Evolutionary conservation across 2,329 filamentous ascomycete genomes (phyloP).

Genomic region (Ascochyta rabiei): DNA sequence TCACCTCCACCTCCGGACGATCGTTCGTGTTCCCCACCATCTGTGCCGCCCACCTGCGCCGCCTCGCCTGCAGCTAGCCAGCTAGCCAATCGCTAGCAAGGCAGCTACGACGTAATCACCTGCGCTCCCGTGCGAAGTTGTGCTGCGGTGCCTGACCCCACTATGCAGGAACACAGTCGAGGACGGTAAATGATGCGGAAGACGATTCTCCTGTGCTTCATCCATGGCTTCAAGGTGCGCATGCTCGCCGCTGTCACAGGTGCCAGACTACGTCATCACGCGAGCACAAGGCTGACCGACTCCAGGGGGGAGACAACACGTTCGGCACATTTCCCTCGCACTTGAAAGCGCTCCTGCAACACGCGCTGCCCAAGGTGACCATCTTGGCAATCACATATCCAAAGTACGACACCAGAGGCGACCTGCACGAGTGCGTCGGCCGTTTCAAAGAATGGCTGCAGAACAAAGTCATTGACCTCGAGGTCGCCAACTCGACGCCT

Average conservation of each 20-base stretch:
- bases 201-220: conserved; percentile 80
- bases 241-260: neutral
- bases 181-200: conserved; percentile 67
- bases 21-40: conserved; percentile 2
- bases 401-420: conserved; percentile 80
- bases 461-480: conserved; percentile 91
- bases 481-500: conserved; percentile 79
- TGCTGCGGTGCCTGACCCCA: conserved; percentile 15
- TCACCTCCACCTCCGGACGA: conserved; percentile 12
- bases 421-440: conserved; percentile 72
- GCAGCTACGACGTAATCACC: conserved; percentile 32
- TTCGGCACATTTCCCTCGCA: conserved; percentile 79
- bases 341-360: conserved; percentile 67
- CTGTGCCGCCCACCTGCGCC: neutral
- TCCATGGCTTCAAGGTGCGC: conserved; percentile 82
- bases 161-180: conserved; percentile 45
- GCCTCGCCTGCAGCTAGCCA: conserved; percentile 7
- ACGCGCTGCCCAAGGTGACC: conserved; percentile 71
- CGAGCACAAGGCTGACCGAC: conserved; percentile 18
- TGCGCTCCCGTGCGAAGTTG: neutral
- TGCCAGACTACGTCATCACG: neutral
- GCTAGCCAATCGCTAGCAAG: conserved; percentile 20
- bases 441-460: conserved; percentile 83
- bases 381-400: conserved; percentile 76
- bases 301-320: conserved; percentile 75